Evolutionary conservation across 495 filamentous ascomycete genomes (phyloP), one percentile per base, ranked within the genome.

Genomic region (Hypoxylon intermedium): DNA sequence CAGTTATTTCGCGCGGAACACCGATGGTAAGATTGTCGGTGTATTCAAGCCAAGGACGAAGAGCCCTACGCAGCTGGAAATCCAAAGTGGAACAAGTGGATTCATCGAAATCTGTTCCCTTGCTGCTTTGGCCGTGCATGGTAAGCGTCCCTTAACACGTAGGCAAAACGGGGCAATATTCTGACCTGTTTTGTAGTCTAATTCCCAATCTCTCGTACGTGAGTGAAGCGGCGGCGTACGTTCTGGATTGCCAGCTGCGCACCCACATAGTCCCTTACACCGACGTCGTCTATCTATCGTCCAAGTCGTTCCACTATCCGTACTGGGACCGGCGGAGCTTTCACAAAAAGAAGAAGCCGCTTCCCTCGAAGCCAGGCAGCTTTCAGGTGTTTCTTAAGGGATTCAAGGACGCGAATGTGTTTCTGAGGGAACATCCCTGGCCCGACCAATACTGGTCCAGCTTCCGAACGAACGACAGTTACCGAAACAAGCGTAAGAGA

Each of bases 121-220:
- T 99, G 93, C 76, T 97, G 89, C 75, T 99, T 99, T 64, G 94
- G 94, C 7, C 81, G 94, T 60, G 92, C 92, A 41, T 98, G 94
- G 82, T 85, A 62, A 38, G 81, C 59, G 41, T 37, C 9, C 36
- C n/a, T 42, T 11, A 5, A 19, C 18, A 24, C 26, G 19, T 30
- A 33, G 6, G 13, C n/a, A 19, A 26, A 45, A 9, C 9, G 26
- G 19, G 16, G 5, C 16, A 28, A 49, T 23, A 19, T 46, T 49
- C 54, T 58, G 43, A 67, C 34, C 9, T 40, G 1, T 49, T 3
- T 49, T 45, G 11, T 53, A 85, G 82, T 69, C 83, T 99, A 51
- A 99, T 99, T 74, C 94, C 94, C 34, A 99, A 99, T 71, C 81
- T 99, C n/a, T 97, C 92, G 43, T 99, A 99, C 72, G 91, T 99